A percentile compares a stretch with the other conserved stretches of the same genome.
These are phyloP conservation scores for Anisogramma anomala DNA, from an alignment of 2,329 filamentous ascomycete species.

Conservation along the genomic window DNA sequence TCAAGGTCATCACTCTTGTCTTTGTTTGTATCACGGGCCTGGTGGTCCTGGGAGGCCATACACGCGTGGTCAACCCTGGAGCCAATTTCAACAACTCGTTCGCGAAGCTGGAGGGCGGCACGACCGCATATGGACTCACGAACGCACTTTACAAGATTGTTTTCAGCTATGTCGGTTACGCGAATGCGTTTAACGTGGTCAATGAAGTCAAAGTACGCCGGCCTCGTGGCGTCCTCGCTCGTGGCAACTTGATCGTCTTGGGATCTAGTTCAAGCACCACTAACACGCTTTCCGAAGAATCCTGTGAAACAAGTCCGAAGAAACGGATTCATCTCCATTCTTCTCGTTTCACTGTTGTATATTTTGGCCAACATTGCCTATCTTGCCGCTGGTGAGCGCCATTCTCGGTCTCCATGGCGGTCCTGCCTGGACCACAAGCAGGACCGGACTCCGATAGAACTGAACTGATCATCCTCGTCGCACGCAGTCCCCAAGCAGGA, in stretches of 20 bases:
- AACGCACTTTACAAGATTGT: constrained; percentile 49
- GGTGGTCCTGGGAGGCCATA: constrained; percentile 46
- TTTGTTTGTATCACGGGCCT: constrained; percentile 47
- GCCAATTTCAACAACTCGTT: constrained; percentile 46
- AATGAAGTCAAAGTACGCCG: constrained; percentile 38
- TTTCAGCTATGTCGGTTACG: constrained; percentile 45
- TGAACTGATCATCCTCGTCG: no score
- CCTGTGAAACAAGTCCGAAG: constrained; percentile 43
- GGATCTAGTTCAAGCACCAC: neutral
- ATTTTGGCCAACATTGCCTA: constrained; percentile 49
- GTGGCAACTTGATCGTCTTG: neutral
- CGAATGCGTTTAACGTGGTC: constrained; percentile 49
- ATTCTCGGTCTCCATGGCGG: no score
- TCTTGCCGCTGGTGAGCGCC: constrained; percentile 40
- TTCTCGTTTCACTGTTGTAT: constrained; percentile 41
- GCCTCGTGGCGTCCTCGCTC: no score
- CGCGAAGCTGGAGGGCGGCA: constrained; percentile 28
- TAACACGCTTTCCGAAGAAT: constrained; percentile 28
- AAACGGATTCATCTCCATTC: constrained; percentile 37
- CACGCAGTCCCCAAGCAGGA: constrained; percentile 35
- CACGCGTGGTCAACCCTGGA: constrained; percentile 35
- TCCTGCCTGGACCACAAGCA: no score
- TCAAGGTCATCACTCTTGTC: constrained; percentile 48
- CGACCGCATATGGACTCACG: constrained; percentile 35
- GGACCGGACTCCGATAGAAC: no score